Base-by-base conservation (phyloP, 2,329 filamentous ascomycete genomes). In the Curvularia sp. region DNA sequence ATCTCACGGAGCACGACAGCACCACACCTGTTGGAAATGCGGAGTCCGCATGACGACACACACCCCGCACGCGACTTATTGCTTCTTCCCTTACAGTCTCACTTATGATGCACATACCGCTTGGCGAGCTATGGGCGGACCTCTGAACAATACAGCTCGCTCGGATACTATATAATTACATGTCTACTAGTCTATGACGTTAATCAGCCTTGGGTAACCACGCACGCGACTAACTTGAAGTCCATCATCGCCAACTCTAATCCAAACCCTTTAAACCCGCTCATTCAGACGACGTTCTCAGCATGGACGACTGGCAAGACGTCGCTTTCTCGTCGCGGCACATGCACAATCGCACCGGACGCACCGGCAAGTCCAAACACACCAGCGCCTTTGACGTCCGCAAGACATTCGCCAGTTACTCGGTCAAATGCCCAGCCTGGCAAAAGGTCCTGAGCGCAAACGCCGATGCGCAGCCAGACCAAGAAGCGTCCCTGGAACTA, bases 371-470 rank as follows among this genome's bases (percentile, higher is more conserved):
- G 38, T 57, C 63, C n/a, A 64, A 57, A 45, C 55, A 60, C 28
- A 49, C 28, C 15, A 48, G 39, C 38, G 49, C 56, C 6, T 71
- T 71, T 23, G 67, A 71, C 46, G 67, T 71, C 3, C 60, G 57
- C 46, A 68, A 70, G 53, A 58, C 66, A 3, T 71, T 70, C 28
- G 68, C 63, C 50, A 67, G 60, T 25, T 71, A 71, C 49, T 43
- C 57, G 1, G 49, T 66, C 54, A 70, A 69, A 45, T 71, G 67
- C 34, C 57, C 64, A 3, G 50, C 63, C 27, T 69, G 67, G 67
- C 60, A 64, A 18, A 63, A 62, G 12, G 49, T 54, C 6, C 10
- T 60, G 9, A 21, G 38, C 3, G 12, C 43, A 4, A 34, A 46
- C 1, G 51, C 47, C 10, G 25, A 42, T 28, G 48, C 49, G 10